Conservation (phyloP, 1,284 basidiomycete genomes). For the Vanrija pseudolonga region DNA sequence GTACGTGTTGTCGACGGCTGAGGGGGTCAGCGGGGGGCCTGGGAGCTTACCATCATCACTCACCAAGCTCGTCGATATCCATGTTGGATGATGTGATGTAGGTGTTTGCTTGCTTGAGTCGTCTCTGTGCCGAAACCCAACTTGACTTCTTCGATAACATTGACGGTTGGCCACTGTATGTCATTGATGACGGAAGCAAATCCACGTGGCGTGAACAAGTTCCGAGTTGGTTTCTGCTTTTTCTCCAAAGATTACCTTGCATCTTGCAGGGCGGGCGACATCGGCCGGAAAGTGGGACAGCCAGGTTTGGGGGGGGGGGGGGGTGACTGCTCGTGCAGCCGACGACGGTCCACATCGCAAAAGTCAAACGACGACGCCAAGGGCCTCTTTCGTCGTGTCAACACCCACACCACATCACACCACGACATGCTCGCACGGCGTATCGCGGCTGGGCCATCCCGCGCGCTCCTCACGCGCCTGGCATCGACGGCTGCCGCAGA, state of each 20-base stretch:
- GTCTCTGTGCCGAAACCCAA: not conserved
- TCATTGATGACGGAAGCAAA: no score
- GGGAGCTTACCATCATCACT: conserved; percentile 4
- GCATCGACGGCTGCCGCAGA: not conserved
- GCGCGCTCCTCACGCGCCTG: conserved; percentile 1
- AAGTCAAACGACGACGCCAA: not conserved
- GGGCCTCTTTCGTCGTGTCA: not conserved
- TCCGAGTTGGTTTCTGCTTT: not conserved
- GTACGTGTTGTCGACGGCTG: conserved; percentile 46
- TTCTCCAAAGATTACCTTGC: not conserved
- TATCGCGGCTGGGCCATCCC: conserved; percentile 11
- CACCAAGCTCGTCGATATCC: conserved; percentile 44
- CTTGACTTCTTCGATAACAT: not conserved
- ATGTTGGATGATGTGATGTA: conserved; percentile 6
- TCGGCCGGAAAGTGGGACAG: no score
- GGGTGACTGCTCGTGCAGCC: no score
- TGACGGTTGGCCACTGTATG: not conserved
- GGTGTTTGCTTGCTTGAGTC: not conserved
- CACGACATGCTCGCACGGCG: conserved; percentile 10
- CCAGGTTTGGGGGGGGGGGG: no score
- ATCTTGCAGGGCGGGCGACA: not conserved
- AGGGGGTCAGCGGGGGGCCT: not conserved
- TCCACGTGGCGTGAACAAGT: not conserved
- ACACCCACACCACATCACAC: not conserved
- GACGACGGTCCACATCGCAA: not conserved